Base-by-base conservation (phyloP, 2,329 filamentous ascomycete genomes). In the Xylariales sp. region DNA sequence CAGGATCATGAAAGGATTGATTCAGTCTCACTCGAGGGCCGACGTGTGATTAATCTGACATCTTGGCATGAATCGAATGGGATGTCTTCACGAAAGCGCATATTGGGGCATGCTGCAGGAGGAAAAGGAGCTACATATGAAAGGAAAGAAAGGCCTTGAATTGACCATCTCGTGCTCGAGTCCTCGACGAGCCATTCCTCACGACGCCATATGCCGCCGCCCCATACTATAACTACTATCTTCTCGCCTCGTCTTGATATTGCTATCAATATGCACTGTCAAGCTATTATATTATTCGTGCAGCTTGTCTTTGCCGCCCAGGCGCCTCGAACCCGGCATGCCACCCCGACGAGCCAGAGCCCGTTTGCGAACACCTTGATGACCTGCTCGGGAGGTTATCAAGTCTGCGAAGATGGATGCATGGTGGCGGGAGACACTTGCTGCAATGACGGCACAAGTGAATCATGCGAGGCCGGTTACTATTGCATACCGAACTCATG, bases 391-490 rank as follows among this genome's bases (percentile, higher is more conserved):
- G 10, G 28, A 9, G 73, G 73, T 3, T 61, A 69, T 9, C 58
- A 64, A 18, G 46, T 6, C 3, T 76, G 74, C 32, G 74, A 76
- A 61, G 62, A 56, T 34, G 67, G 67, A 6, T 76, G 73, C 48
- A 75, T 75, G 69, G 67, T 60, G 3, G 8, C 46, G 2, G 58
- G 60, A 9, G 62, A 54, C 28, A 62, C 64, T 28, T 76, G 74
- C 57, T 76, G 74, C 50, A 69, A 72, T 14, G 73, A 75, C 55
- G 69, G 68, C 50, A 74, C 72, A 9, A 69, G 71, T 60, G 72
- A 72, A 48, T 74, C 74, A 46, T 75, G 74, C 45, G 36, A 48
- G 5, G 43, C 45, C 2, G 71, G 73, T 10, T 73, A 73, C 52
- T 73, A 69, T 43, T 73, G 74, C 56, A 52, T 73, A 12, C 69